These are phyloP conservation scores for Coprinellus aureogranulatus DNA, from an alignment of 768 basidiomycete species.

Conservation along the genomic window DNA sequence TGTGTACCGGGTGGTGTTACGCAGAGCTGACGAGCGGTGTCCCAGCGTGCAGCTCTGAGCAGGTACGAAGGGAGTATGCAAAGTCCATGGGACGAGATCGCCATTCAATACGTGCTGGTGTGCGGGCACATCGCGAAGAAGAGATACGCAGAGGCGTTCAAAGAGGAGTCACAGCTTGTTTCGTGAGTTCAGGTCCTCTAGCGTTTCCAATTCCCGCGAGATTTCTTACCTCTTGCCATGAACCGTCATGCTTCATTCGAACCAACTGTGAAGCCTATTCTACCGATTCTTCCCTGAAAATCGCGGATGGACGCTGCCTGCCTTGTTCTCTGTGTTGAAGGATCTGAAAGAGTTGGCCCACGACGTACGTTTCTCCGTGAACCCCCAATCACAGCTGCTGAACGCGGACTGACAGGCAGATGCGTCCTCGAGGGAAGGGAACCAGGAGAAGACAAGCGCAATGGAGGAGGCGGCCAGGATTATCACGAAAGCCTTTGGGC, in stretches of 20 bases:
- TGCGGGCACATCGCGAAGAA: slow-evolving; percentile 69
- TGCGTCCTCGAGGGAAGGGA: slow-evolving; percentile 49
- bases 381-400: not conserved
- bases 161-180: slow-evolving; percentile 72
- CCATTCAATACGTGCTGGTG: slow-evolving; percentile 77
- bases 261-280: slow-evolving; percentile 50
- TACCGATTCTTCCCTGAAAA: slow-evolving; percentile 77
- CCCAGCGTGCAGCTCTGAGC: slow-evolving; percentile 36
- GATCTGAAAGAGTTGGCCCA: slow-evolving; percentile 84
- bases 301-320: slow-evolving; percentile 83
- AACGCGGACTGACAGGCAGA: slow-evolving; percentile 47
- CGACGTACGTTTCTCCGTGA: slow-evolving; percentile 49
- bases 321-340: slow-evolving; percentile 74
- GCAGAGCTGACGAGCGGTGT: no score
- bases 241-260: not conserved
- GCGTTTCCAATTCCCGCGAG: no score
- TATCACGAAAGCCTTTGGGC: slow-evolving; percentile 86
- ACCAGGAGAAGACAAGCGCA: slow-evolving; percentile 55
- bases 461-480: slow-evolving; percentile 87
- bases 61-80: slow-evolving; percentile 63
- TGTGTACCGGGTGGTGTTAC: not conserved
- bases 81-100: slow-evolving; percentile 83
- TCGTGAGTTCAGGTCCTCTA: slow-evolving; percentile 49
- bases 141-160: slow-evolving; percentile 71
- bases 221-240: not conserved